Base-by-base conservation (phyloP, 1,284 basidiomycete species). In the Ustilago vetiveriae region DNA sequence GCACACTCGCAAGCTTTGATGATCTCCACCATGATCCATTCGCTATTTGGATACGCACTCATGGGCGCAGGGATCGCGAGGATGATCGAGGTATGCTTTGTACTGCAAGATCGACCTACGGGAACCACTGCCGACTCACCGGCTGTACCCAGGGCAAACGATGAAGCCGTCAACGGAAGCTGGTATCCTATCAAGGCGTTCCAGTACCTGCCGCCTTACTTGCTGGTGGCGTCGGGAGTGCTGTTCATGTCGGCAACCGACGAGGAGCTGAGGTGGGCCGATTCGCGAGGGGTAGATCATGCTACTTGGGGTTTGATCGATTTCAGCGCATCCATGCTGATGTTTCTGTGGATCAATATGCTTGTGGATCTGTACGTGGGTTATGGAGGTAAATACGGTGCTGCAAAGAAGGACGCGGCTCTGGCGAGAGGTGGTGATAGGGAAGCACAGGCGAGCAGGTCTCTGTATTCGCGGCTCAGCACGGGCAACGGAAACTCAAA, bases 71-170 rank as follows among this genome's bases (percentile, higher is more conserved):
- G 92, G 14, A 66, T 91, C 9, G 83, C 90, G 0, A 88, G 94
- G 32, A 88, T 96, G 54, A 84, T 95, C 56, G 94, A 97, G 81
- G 87, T 97, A 21, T 93, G 90, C 83, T 94, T 94, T 64, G 83
- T 87, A 8, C 80, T 87, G 6, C 71, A 83, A 19, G 85, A 86
- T 45, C 55, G 71, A 24, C 81, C 77, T 3, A 79, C 78, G 0
- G 79, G 78, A 13, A 37, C 53, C n/a, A 52, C 55, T 1, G 32
- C 38, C 10, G 58, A 54, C n/a, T 35, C 41, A 16, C 54, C 48
- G 5, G 27, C 48, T 9, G 43, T 22, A 6, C 21, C 55, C 4
- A 36, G 30, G 14, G 52, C 54, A 3, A 37, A 36, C 38, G 39
- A 55, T 2, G 48, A 52, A 27, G 57, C 57, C 14, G 36, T 58